A percentile compares a stretch with the other conserved stretches of the same genome.
These are phyloP conservation scores for Dactylellina haptotyla DNA, from an alignment of 2,329 filamentous ascomycete species.

Conservation along the genomic window DNA sequence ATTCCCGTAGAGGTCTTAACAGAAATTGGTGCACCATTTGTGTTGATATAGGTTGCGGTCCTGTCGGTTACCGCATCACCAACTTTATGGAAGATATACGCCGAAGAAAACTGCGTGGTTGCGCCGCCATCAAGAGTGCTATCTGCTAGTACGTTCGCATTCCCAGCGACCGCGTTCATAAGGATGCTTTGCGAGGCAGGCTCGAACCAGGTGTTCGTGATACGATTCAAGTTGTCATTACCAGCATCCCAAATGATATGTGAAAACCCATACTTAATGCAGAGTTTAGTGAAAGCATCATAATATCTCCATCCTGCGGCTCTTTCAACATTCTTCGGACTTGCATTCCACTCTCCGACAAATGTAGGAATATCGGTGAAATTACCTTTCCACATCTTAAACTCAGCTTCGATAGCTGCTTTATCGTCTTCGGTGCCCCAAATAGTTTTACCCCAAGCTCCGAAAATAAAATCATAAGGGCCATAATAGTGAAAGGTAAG, in stretches of 20 bases:
- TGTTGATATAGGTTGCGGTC: conserved; percentile 65
- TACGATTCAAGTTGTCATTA: conserved; percentile 67
- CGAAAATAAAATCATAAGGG: conserved; percentile 66
- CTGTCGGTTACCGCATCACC: conserved; percentile 67
- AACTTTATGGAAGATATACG: conserved; percentile 64
- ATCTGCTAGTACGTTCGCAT: conserved; percentile 66
- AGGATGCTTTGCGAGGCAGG: conserved; percentile 65
- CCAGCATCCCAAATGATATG: conserved; percentile 72
- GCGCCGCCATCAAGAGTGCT: conserved; percentile 66
- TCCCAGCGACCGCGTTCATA: conserved; percentile 63
- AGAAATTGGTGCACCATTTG: conserved; percentile 60
- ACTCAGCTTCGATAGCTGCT: conserved; percentile 65
- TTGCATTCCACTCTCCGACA: conserved; percentile 70
- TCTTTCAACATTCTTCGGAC: conserved; percentile 66
- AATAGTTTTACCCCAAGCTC: conserved; percentile 69
- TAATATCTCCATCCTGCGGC: conserved; percentile 70
- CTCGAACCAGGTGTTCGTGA: conserved; percentile 66
- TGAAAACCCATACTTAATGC: conserved; percentile 65
- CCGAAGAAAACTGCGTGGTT: conserved; percentile 65
- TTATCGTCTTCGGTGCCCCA: conserved; percentile 70
- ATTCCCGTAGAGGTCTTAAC: conserved; percentile 64
- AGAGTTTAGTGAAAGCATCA: conserved; percentile 67
- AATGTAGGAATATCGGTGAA: conserved; percentile 60
- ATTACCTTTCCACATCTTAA: conserved; percentile 68
- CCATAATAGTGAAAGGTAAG: conserved; percentile 69